A percentile compares a stretch with the other conserved stretches of the same genome.
Evolutionary conservation across 768 basidiomycete genomes (phyloP).

Genomic region (Tylopilus sp.): DNA sequence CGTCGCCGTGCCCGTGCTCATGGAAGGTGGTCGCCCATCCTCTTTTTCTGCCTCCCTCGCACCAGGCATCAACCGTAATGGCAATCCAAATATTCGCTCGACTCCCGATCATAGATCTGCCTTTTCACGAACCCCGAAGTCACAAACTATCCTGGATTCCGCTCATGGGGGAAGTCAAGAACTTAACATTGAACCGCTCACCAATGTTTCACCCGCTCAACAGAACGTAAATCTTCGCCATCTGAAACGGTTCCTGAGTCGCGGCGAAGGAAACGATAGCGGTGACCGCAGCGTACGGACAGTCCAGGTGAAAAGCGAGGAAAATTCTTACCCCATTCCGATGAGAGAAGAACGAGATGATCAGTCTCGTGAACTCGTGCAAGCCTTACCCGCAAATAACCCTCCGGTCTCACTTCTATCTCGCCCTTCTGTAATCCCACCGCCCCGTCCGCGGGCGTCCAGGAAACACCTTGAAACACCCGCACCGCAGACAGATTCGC

Average conservation of each 20-base stretch:
- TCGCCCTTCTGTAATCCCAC: constrained; percentile 21
- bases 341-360: constrained; percentile 21
- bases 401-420: constrained; percentile 9
- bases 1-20: constrained; percentile 2
- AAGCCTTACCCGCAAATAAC: background rate
- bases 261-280: constrained; percentile 24
- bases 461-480: constrained; percentile 6
- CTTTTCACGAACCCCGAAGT: constrained; percentile 20
- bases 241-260: constrained; percentile 24
- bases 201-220: constrained; percentile 23
- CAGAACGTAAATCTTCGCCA: constrained; percentile 31
- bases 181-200: constrained; percentile 21
- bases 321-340: background rate
- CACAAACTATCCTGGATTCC: constrained; percentile 22
- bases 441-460: constrained; percentile 21
- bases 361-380: background rate
- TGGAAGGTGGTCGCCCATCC: constrained; percentile 12
- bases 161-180: constrained; percentile 9
- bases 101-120: constrained; percentile 9
- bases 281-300: constrained; percentile 29
- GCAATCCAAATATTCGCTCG: background rate
- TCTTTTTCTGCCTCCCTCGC: constrained; percentile 11
- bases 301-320: constrained; percentile 23
- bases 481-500: background rate
- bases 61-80: constrained; percentile 9